These are phyloP conservation scores for Ophiostoma perfectum DNA, from an alignment of 2,329 filamentous ascomycete species.

Conservation along the genomic window DNA sequence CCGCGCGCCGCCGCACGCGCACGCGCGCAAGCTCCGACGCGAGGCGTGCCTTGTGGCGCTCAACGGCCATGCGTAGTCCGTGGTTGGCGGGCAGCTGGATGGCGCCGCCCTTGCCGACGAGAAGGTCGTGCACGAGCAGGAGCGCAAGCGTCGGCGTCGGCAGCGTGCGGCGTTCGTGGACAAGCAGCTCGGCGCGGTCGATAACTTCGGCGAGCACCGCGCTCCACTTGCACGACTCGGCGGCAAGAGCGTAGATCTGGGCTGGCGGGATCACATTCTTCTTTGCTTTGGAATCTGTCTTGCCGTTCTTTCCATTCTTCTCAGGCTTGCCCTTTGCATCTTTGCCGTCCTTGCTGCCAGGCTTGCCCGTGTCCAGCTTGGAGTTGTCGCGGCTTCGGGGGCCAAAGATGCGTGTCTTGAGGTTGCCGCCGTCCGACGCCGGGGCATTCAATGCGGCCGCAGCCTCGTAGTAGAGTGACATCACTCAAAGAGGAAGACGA, in stretches of 20 bases:
- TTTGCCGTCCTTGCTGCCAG: slow-evolving; percentile 1
- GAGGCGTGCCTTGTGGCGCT: slow-evolving; percentile 75
- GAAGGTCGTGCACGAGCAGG: slow-evolving; percentile 77
- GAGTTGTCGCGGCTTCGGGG: slow-evolving; percentile 43
- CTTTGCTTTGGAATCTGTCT: background rate
- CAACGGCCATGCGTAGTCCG: slow-evolving; percentile 67
- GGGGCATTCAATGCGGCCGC: slow-evolving; percentile 64
- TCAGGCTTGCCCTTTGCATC: background rate
- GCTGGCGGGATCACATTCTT: slow-evolving; percentile 63
- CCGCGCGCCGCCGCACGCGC: slow-evolving; percentile 64
- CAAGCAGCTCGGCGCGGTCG: slow-evolving; percentile 68
- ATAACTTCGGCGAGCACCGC: slow-evolving; percentile 81
- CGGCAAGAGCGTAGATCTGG: slow-evolving; percentile 80
- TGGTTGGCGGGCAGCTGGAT: slow-evolving; percentile 77
- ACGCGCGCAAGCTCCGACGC: slow-evolving; percentile 76
- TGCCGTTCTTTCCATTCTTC: background rate
- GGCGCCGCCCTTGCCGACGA: slow-evolving; percentile 64
- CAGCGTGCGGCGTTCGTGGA: slow-evolving; percentile 59
- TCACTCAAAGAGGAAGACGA: slow-evolving; percentile 35
- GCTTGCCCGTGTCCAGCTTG: background rate
- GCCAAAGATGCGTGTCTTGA: slow-evolving; percentile 79
- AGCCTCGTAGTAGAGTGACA: slow-evolving; percentile 95
- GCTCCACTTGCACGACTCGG: slow-evolving; percentile 90
- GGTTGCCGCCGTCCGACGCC: slow-evolving; percentile 65
- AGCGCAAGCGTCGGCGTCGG: slow-evolving; percentile 74